phyloP scores from a whole-genome alignment of 2,329 filamentous ascomycete species.

The Claviceps purpurea region DNA sequence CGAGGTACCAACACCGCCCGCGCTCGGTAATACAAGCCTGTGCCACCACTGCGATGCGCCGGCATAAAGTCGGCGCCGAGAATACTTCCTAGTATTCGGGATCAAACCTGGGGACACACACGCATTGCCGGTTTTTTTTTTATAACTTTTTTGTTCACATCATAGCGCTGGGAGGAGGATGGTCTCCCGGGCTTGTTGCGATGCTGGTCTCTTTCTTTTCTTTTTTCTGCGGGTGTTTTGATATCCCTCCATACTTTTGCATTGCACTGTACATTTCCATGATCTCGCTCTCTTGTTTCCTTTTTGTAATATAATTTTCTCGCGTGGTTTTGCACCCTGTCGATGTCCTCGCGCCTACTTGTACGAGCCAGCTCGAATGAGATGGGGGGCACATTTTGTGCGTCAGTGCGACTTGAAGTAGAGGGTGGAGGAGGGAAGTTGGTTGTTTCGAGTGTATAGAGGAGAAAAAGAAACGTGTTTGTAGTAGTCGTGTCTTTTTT shows the following conservation, averaged over 20 bases:
- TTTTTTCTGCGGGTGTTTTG: not conserved
- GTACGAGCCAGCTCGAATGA: not conserved
- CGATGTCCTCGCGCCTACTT: too few species aligned
- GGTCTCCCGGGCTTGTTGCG: not conserved
- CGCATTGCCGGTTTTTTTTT: not conserved
- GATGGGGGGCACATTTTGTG: not conserved
- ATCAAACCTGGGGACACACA: not conserved
- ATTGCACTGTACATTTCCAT: not conserved
- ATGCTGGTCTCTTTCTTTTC: not conserved
- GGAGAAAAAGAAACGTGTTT: not conserved
- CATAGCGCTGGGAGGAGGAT: constrained; percentile 1
- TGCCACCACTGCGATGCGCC: not conserved
- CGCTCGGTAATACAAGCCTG: not conserved
- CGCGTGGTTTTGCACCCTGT: too few species aligned
- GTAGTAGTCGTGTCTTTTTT: not conserved
- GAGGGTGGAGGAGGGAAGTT: not conserved
- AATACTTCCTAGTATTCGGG: not conserved
- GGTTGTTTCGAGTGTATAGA: not conserved
- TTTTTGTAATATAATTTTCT: not conserved
- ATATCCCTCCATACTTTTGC: constrained; percentile 2
- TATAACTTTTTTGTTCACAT: not conserved
- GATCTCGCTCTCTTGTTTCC: constrained; percentile 1
- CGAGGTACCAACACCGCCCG: not conserved
- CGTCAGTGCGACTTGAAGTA: not conserved
- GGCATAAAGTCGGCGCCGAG: not conserved